Evolutionary conservation across 805 yeast genomes (phyloP), one percentile per base, ranked within the genome.

Genomic region (Lachancea cidri): DNA sequence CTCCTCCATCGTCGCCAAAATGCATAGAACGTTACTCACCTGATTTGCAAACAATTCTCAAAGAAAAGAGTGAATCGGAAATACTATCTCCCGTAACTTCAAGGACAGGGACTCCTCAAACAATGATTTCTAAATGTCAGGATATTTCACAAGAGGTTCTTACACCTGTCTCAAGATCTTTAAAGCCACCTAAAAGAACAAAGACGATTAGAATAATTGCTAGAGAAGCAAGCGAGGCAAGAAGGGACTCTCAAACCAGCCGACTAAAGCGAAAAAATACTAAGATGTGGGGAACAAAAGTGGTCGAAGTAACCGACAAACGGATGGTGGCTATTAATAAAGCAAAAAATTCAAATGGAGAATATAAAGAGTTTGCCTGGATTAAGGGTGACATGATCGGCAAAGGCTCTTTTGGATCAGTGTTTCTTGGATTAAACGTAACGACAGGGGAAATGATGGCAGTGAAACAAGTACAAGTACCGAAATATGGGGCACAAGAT

Each of bases 371-470:
- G 63, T 91, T 88, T 67, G 94, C 94, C 0, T 93, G 99, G 99
- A 83, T 94, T 37, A 87, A 87, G 58, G 99, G 99, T 72, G 97
- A 89, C 56, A 70, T 93, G 47, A 87, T 93, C 43, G 99, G 99
- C 0, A 79, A 86, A 44, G 99, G 99, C 0, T 89, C 97, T 1
- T 93, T 89, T 69, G 99, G 98, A 7, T 81, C 86, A 29, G 99
- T 93, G 1, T 91, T 74, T 57, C 70, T 93, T 42, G 97, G 96
- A 1, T 72, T 93, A 56, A 93, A 93, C 62, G 89, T 88, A 14
- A 93, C 98, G 1, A 87, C 96, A 0, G 98, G 98, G 41, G 99
- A 93, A 55, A 88, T 93, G 95, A 83, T 93, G 68, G 99, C 99
- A 0, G 98, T 93, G 2, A 93, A 93, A 58, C 98, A 93, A 63